Evolutionary conservation across 2,329 filamentous ascomycete genomes (phyloP).

Genomic region (Claviceps sp.): DNA sequence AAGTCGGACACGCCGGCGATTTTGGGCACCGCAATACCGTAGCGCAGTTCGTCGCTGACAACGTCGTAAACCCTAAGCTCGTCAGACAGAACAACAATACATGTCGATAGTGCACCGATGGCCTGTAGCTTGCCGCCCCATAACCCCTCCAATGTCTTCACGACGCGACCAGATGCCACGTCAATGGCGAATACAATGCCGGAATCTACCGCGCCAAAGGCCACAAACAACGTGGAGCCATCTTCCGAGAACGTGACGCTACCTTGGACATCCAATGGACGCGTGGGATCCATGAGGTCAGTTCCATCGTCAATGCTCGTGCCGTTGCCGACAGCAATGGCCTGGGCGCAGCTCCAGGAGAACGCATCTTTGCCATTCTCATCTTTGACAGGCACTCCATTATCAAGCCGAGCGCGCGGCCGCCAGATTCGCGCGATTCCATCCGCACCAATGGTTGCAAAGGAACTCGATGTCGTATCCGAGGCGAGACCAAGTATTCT

Average conservation of each 20-base stretch:
- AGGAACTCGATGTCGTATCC: constrained; percentile 55
- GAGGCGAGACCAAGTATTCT: constrained; percentile 60
- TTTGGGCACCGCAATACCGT: constrained; percentile 44
- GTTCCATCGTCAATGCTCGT: constrained; percentile 29
- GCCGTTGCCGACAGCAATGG: constrained; percentile 38
- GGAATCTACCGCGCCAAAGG: constrained; percentile 38
- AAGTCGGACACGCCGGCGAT: constrained; percentile 28
- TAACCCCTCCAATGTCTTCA: constrained; percentile 52
- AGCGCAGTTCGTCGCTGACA: constrained; percentile 61
- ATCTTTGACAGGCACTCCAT: constrained; percentile 52
- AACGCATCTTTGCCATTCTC: constrained; percentile 44
- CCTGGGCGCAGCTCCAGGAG: constrained; percentile 60
- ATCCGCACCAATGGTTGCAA: constrained; percentile 78
- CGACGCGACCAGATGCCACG: constrained; percentile 51
- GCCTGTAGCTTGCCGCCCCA: constrained; percentile 51
- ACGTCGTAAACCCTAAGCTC: constrained; percentile 72
- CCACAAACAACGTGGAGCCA: constrained; percentile 67
- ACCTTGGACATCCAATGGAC: constrained; percentile 35
- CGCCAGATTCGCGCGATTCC: constrained; percentile 68
- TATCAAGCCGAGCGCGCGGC: constrained; percentile 53
- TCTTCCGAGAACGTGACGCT: constrained; percentile 70
- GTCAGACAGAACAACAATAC: constrained; percentile 62
- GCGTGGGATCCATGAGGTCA: constrained; percentile 12
- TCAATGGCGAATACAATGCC: constrained; percentile 67
- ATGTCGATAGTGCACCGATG: constrained; percentile 58